phyloP scores from a whole-genome alignment of 192 early-diverging fungal species.

The Coemansia interrupta region DNA sequence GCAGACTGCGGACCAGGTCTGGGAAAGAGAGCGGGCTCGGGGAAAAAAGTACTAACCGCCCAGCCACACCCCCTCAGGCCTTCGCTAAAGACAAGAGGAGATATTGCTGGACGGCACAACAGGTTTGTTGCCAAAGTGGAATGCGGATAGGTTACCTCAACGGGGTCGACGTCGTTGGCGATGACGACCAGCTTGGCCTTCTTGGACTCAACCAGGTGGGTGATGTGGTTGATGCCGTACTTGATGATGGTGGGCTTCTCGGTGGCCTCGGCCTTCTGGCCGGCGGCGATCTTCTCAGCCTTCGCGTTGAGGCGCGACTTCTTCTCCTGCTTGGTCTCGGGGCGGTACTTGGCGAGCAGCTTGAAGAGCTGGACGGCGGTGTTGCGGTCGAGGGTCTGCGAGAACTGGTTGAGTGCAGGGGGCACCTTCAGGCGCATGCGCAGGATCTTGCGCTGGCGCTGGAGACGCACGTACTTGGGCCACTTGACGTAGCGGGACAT shows the following conservation, averaged over 20 bases:
- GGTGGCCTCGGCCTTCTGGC: conserved; percentile 76
- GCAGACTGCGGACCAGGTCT: not conserved
- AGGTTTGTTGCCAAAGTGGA: not conserved
- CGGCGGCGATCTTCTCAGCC: conserved; percentile 85
- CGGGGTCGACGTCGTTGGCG: conserved; percentile 99
- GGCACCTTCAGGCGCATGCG: conserved; percentile 99
- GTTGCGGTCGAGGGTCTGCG: conserved; percentile 96
- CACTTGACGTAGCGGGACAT: conserved; percentile 97
- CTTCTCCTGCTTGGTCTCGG: conserved; percentile 97
- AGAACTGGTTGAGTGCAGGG: conserved; percentile 99
- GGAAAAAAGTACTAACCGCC: conserved; percentile 27
- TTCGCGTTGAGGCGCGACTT: conserved; percentile 82
- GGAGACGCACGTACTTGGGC: conserved; percentile 98
- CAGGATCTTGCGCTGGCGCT: conserved; percentile 97
- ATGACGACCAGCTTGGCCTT: conserved; percentile 98
- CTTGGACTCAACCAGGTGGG: conserved; percentile 96
- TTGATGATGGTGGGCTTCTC: conserved; percentile 96
- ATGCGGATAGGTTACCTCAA: conserved; percentile 62
- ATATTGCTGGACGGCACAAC: not conserved
- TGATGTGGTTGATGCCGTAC: conserved; percentile 99
- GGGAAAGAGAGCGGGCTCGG: not conserved
- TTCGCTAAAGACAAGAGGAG: not conserved
- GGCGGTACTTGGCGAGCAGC: conserved; percentile 98
- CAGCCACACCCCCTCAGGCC: not conserved
- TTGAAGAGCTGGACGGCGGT: conserved; percentile 98